Evolutionary conservation across 352 stramenopile genomes (phyloP), one percentile per base, ranked within the genome.

Genomic region (Blastocystis hominis): DNA sequence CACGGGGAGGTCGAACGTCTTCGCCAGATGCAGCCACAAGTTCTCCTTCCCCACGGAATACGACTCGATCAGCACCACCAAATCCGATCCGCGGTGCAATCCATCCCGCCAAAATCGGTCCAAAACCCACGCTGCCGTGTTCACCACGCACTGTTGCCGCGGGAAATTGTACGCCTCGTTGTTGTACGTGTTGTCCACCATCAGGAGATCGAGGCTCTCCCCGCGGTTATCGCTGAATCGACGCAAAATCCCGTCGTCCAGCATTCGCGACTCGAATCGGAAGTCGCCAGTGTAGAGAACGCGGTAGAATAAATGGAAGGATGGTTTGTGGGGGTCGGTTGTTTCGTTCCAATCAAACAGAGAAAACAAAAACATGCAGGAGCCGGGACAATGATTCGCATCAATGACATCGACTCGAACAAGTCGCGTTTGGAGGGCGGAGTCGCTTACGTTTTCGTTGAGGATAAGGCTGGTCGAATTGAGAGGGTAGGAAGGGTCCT

Each of bases 1-100:
- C 13, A 64, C 44, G 15, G 36, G 30, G 0, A 62, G 13, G 34
- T 36, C 20, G 0, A 80, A 62, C n/a, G 53, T 30, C 70, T 80
- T 62, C 17, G 70, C 70, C 54, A 54, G 38, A 44, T 50, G 1
- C 36, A 80, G 55, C 70, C 70, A 80, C 17, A 80, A 15, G 15
- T 80, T 80, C 30, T 80, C 70, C 70, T 80, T 80, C 3, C 70
- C 70, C 30, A 80, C 63, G 36, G 44, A 64, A 38, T 80, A 80
- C 50, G 1, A 17, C 30, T 63, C 53, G 9, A 64, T 36, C n/a
- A 80, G 24, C 46, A 62, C 17, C 20, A 62, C 34, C 30, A 17
- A 15, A 0, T 64, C 9, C 13, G 50, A 59, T 13, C 50, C 50
- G 13, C 10, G 50, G n/a, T n/a, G n/a, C 13, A 59, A n/a, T 13